Evolutionary conservation across 148 eudicot species (phyloP).

Genomic region (Gaultheria prostrata): DNA sequence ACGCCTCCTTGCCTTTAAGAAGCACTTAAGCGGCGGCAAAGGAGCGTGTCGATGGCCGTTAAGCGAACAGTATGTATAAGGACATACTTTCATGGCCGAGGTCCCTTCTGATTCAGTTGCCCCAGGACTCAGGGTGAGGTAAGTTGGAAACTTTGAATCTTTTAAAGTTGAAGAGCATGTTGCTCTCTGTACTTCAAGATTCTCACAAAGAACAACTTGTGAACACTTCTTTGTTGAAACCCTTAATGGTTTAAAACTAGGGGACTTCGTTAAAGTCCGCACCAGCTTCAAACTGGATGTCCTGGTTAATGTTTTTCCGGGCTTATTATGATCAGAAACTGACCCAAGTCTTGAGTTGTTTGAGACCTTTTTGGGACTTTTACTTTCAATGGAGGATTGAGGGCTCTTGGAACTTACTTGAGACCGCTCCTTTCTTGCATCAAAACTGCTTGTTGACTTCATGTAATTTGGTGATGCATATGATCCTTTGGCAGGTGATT

Average conservation of each 20-base stretch:
- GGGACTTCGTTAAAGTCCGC: slow-evolving; percentile 55
- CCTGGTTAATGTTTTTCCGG: slow-evolving; percentile 29
- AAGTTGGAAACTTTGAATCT: slow-evolving; percentile 66
- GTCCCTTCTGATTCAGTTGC: slow-evolving; percentile 69
- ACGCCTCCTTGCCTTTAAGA: slow-evolving; percentile 59
- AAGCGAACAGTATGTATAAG: slow-evolving; percentile 78
- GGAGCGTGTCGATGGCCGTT: slow-evolving; percentile 69
- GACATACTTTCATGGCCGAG: slow-evolving; percentile 67
- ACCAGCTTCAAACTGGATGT: slow-evolving; percentile 46
- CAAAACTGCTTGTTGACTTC: slow-evolving; percentile 81
- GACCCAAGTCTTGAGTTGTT: slow-evolving; percentile 23
- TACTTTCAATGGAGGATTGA: slow-evolving; percentile 14
- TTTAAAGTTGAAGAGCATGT: slow-evolving; percentile 86
- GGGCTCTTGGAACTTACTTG: slow-evolving; percentile 34
- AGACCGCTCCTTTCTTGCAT: slow-evolving; percentile 58
- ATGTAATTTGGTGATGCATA: slow-evolving; percentile 61
- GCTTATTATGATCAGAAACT: slow-evolving; percentile 29
- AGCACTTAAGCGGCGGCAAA: slow-evolving; percentile 58
- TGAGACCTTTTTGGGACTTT: slow-evolving; percentile 23
- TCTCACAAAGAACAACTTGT: slow-evolving; percentile 34
- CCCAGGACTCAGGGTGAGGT: slow-evolving; percentile 56
- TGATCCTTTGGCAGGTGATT: slow-evolving; percentile 23
- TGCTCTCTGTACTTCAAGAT: slow-evolving; percentile 43
- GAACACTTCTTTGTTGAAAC: slow-evolving; percentile 37
- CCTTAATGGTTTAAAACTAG: slow-evolving; percentile 65